Percentiles rank a stretch among this genome's conserved stretches.
These are phyloP conservation scores for Zygoascus biomembranicola DNA, from an alignment of 805 yeast species.

Conservation along the genomic window DNA sequence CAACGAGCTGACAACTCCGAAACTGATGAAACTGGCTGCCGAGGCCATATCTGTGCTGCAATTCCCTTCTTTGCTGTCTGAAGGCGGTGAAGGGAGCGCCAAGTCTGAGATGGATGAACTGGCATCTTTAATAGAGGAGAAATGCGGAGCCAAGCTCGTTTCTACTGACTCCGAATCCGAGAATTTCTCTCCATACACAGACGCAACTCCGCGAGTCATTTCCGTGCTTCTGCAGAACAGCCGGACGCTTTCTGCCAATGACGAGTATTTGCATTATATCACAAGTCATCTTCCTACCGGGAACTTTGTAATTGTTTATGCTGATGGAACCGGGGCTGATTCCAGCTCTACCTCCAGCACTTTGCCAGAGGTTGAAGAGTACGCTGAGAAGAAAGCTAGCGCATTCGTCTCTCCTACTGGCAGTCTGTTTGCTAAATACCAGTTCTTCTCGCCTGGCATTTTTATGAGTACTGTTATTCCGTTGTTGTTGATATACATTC, in stretches of 20 bases:
- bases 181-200: constrained; percentile 48
- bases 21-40: not conserved
- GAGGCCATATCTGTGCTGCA: not conserved
- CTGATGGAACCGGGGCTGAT: constrained; percentile 5
- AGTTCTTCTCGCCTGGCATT: constrained; percentile 72
- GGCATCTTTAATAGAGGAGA: constrained; percentile 31
- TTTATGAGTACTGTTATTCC: constrained; percentile 68
- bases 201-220: constrained; percentile 55
- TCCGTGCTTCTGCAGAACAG: constrained; percentile 41
- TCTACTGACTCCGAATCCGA: constrained; percentile 35
- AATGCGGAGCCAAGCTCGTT: constrained; percentile 46
- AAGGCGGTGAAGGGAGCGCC: not conserved
- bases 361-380: not conserved
- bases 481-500: constrained; percentile 46
- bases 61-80: not conserved
- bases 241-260: constrained; percentile 14
- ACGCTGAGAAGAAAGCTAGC: not conserved
- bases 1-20: constrained; percentile 36
- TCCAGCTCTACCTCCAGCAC: not conserved
- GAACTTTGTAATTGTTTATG: constrained; percentile 28
- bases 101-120: not conserved
- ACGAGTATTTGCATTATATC: constrained; percentile 22
- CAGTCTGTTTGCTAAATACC: constrained; percentile 52
- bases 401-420: constrained; percentile 4
- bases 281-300: constrained; percentile 26